Evolutionary conservation across 2,329 filamentous ascomycete species (phyloP).

Genomic region (Tetracladium maxilliforme): DNA sequence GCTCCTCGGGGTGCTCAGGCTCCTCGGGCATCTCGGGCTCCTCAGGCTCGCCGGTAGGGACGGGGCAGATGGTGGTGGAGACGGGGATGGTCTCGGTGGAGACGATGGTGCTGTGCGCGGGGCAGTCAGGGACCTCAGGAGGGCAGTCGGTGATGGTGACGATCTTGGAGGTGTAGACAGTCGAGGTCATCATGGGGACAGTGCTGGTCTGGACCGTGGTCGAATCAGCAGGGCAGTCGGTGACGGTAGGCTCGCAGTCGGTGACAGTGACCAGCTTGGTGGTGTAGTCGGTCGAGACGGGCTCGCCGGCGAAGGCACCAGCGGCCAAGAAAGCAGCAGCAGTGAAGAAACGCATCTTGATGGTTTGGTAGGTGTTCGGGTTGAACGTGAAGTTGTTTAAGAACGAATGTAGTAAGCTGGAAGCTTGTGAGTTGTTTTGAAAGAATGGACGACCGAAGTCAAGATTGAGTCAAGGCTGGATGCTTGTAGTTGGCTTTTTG

Average conservation of each 20-base stretch:
- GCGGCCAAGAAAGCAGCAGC: conserved; percentile 16
- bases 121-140: conserved; percentile 5
- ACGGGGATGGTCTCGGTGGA: conserved; percentile 8
- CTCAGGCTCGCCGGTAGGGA: background rate
- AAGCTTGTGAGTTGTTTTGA: conserved; percentile 7
- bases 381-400: conserved; percentile 3
- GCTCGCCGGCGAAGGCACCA: conserved; percentile 13
- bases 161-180: background rate
- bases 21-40: too few relatives aligned
- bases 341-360: conserved; percentile 22
- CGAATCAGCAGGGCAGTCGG: conserved; percentile 22
- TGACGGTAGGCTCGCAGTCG: conserved; percentile 30
- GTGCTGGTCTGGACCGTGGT: background rate
- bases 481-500: conserved; percentile 1
- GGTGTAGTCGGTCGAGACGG: conserved; percentile 29
- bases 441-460: conserved; percentile 17
- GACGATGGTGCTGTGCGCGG: conserved; percentile 9
- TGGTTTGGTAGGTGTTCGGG: conserved; percentile 6
- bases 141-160: background rate
- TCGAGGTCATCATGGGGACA: background rate
- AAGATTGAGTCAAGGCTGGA: conserved; percentile 5
- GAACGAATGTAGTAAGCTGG: conserved; percentile 7
- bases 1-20: conserved; percentile 1
- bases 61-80: conserved; percentile 2
- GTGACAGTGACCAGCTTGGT: conserved; percentile 37